These are phyloP conservation scores for Hericium alpestre DNA, from an alignment of 768 basidiomycete species.

Conservation along the genomic window DNA sequence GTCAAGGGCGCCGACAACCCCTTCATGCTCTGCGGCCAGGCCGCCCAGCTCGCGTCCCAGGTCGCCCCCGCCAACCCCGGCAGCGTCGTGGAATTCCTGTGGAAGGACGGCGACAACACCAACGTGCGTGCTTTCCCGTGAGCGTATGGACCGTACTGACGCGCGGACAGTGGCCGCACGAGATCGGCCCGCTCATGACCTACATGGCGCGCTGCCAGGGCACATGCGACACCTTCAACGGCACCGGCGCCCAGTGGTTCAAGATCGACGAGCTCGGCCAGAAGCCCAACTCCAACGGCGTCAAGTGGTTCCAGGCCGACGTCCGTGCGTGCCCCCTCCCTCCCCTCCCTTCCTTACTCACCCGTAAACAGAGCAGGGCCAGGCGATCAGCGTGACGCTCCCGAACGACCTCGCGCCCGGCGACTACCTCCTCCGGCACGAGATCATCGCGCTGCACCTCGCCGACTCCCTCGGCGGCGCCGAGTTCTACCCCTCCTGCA, in stretches of 20 bases:
- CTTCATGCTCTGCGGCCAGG: conserved; percentile 47
- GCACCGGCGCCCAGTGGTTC: conserved; percentile 59
- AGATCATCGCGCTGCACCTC: no score
- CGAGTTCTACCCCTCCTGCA: no score
- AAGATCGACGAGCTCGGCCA: conserved; percentile 33
- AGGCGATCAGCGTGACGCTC: conserved; percentile 19
- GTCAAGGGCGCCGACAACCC: conserved; percentile 42
- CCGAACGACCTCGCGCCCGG: conserved; percentile 45
- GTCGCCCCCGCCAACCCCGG: conserved; percentile 51
- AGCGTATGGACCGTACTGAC: conserved; percentile 19
- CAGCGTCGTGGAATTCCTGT: conserved; percentile 37
- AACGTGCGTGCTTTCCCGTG: conserved; percentile 33
- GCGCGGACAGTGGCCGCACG: conserved; percentile 35
- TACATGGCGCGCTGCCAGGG: conserved; percentile 58
- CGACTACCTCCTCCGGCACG: conserved; percentile 68
- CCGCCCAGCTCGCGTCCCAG: conserved; percentile 34
- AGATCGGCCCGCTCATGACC: conserved; percentile 63
- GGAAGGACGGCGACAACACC: conserved; percentile 7
- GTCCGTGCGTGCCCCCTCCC: conserved; percentile 16
- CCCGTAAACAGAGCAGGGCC: conserved; percentile 16
- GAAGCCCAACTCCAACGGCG: background rate
- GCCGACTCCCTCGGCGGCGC: no score
- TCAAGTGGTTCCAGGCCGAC: conserved; percentile 3
- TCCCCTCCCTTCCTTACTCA: background rate
- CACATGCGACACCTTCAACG: conserved; percentile 50